A percentile compares a stretch with the other conserved stretches of the same genome.
Evolutionary conservation across 768 basidiomycete genomes (phyloP).

Genomic region (Dioszegia crocea): DNA sequence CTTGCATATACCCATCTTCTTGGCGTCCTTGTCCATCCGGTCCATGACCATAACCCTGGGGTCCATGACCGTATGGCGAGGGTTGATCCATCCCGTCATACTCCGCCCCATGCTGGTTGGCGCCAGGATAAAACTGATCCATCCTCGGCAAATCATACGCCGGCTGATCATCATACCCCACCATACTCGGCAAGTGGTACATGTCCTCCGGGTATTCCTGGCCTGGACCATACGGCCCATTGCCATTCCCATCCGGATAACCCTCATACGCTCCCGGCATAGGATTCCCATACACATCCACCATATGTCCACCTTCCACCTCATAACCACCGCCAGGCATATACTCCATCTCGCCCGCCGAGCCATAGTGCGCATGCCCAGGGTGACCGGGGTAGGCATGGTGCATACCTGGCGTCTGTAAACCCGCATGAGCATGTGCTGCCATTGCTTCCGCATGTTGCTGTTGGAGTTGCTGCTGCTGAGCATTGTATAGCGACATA

Average conservation of each 20-base stretch:
- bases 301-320: background rate
- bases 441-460: constrained; percentile 12
- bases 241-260: constrained; percentile 9
- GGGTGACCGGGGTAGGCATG: background rate
- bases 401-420: constrained; percentile 12
- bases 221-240: background rate
- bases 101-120: background rate
- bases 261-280: background rate
- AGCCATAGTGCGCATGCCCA: constrained; percentile 16
- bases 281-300: background rate
- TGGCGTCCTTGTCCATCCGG: background rate
- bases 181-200: constrained; percentile 36
- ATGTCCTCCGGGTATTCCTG: constrained; percentile 12
- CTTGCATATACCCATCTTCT: background rate
- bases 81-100: constrained; percentile 1
- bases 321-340: constrained; percentile 3
- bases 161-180: constrained; percentile 4
- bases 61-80: background rate
- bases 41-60: background rate
- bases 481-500: constrained; percentile 34
- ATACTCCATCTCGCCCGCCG: constrained; percentile 23
- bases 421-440: constrained; percentile 9
- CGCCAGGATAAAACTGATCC: background rate
- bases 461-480: constrained; percentile 17
- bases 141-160: background rate